These are phyloP conservation scores for Mitragyna speciosa DNA, from an alignment of 257 asterid species.

Conservation along the genomic window DNA sequence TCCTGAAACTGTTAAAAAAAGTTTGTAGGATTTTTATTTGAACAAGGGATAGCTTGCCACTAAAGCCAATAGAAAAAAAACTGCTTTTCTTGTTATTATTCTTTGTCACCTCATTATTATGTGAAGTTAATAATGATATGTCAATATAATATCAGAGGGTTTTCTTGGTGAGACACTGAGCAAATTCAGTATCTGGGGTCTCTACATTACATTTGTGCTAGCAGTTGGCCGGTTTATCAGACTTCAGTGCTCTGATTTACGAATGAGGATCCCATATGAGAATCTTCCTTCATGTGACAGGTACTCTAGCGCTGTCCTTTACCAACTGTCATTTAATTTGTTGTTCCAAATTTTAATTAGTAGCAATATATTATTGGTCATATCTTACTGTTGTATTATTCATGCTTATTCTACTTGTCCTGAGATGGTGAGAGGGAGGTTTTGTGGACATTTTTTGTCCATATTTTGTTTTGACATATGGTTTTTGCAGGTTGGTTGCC, in stretches of 20 bases:
- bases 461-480: neutral
- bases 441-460: too few relatives aligned
- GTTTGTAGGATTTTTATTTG: neutral
- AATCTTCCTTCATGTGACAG: conserved; percentile 99
- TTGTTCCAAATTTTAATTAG: too few relatives aligned
- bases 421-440: neutral
- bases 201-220: conserved; percentile 95
- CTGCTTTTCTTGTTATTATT: neutral
- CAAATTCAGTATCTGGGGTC: conserved; percentile 99
- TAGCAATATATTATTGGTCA: too few relatives aligned
- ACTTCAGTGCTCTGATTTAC: conserved; percentile 89
- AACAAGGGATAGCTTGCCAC: neutral
- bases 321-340: neutral
- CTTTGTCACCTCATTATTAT: neutral
- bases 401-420: neutral
- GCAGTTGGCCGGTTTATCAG: conserved; percentile 99
- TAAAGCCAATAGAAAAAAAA: neutral
- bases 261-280: conserved; percentile 98
- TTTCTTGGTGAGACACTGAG: conserved; percentile 98
- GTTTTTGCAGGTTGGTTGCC: conserved; percentile 71
- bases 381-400: neutral
- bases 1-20: neutral
- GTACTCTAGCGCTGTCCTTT: conserved; percentile 31
- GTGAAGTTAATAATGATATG: conserved; percentile 16
- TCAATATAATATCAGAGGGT: conserved; percentile 66